A percentile compares a stretch with the other conserved stretches of the same genome.
Conservation (phyloP, 768 basidiomycete species). For the Termitomyces sp. region DNA sequence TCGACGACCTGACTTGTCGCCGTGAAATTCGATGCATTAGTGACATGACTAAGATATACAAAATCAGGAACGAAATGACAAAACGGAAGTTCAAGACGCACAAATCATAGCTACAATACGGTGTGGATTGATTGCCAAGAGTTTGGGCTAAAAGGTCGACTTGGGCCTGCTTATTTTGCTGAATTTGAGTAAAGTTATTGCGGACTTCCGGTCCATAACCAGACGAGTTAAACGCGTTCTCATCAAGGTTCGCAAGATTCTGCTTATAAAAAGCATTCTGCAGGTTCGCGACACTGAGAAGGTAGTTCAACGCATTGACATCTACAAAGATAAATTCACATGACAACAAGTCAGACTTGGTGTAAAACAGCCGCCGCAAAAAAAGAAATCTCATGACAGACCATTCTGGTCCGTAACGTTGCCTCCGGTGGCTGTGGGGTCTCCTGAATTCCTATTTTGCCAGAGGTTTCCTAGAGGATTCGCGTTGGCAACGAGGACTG, state of each 20-base stretch:
- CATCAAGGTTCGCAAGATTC: slow-evolving; percentile 10
- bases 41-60: slow-evolving; percentile 6
- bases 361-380: neutral
- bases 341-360: neutral
- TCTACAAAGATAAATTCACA: slow-evolving; percentile 1
- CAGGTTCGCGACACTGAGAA: slow-evolving; percentile 9
- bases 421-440: neutral
- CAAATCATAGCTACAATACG: slow-evolving; percentile 51
- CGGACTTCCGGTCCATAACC: slow-evolving; percentile 8
- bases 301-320: slow-evolving; percentile 7
- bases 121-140: slow-evolving; percentile 36
- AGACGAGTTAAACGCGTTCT: slow-evolving; percentile 10
- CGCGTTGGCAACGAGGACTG: neutral
- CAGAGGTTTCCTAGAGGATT: neutral
- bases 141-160: slow-evolving; percentile 16
- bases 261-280: slow-evolving; percentile 17
- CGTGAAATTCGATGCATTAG: slow-evolving; percentile 11
- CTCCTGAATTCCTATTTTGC: neutral
- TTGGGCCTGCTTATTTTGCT: slow-evolving; percentile 13
- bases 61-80: neutral
- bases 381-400: slow-evolving; percentile 5
- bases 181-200: slow-evolving; percentile 8
- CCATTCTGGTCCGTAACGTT: slow-evolving; percentile 7
- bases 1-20: slow-evolving; percentile 11
- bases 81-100: slow-evolving; percentile 14